Evolutionary conservation across 192 early-diverging fungal species (phyloP).

Genomic region (Gaertneriomyces sp.): DNA sequence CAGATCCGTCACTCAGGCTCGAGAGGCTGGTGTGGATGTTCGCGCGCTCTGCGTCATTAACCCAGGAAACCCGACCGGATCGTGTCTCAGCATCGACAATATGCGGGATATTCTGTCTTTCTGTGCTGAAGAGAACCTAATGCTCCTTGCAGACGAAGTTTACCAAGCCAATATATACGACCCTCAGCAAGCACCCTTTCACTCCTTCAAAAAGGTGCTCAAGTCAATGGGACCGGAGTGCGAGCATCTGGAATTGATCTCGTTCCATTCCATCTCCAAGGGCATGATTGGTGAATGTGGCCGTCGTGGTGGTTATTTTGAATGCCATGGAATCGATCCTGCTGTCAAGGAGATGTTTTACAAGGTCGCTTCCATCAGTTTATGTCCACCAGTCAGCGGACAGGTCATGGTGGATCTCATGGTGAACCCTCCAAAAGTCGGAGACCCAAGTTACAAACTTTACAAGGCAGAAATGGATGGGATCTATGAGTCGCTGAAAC

Average conservation of each 20-base stretch:
- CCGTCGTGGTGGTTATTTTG: slow-evolving; percentile 95
- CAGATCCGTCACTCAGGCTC: slow-evolving; percentile 60
- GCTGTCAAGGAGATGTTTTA: slow-evolving; percentile 80
- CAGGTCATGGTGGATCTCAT: slow-evolving; percentile 90
- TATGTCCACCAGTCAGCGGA: slow-evolving; percentile 94
- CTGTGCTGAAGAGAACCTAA: slow-evolving; percentile 75
- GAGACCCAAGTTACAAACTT: slow-evolving; percentile 70
- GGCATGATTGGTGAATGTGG: slow-evolving; percentile 99
- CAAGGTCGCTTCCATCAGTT: slow-evolving; percentile 86
- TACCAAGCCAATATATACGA: slow-evolving; percentile 97
- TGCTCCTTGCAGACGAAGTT: slow-evolving; percentile 95
- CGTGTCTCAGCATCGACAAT: slow-evolving; percentile 74
- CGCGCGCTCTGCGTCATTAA: slow-evolving; percentile 96
- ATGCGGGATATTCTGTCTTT: slow-evolving; percentile 71
- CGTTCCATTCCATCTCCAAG: slow-evolving; percentile 96
- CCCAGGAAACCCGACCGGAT: slow-evolving; percentile 98
- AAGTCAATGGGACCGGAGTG: slow-evolving; percentile 68
- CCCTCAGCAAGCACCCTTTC: slow-evolving; percentile 76
- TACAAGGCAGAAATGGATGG: slow-evolving; percentile 69
- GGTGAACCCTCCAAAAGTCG: slow-evolving; percentile 82
- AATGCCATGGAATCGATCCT: slow-evolving; percentile 74
- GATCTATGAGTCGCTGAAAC: slow-evolving; percentile 77
- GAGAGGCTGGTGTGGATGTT: slow-evolving; percentile 74
- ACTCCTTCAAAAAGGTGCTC: slow-evolving; percentile 94
- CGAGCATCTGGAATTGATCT: slow-evolving; percentile 80